Base-by-base conservation (phyloP, 345 rosid genomes). In the Viola odorata region DNA sequence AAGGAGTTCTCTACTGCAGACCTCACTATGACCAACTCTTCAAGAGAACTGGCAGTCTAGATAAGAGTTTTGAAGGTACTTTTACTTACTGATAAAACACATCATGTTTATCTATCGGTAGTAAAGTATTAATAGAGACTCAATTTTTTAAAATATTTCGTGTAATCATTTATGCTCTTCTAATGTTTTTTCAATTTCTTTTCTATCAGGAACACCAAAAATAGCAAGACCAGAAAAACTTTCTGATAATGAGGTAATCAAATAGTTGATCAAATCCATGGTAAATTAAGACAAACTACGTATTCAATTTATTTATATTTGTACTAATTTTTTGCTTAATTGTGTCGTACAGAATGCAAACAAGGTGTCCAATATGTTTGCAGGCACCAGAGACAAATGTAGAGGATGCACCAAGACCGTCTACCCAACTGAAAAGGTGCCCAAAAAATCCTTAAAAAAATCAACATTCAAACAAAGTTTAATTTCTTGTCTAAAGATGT, bases 1-100 rank as follows among this genome's bases (percentile, higher is more conserved):
- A 85, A 54, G 91, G 91, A 36, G 91, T 85, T 41, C 70, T 85
- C 39, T 82, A 82, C 68, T 85, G 91, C 80, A 77, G 82, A 57
- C 91, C 87, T 58, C 91, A 85, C 60, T 85, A 51, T 64, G 84
- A 85, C 68, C 91, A 85, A 73, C 75, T 80, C 48, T 82, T 85
- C 82, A 85, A 85, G 75, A 71, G 82, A 77, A 78, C 91, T 15
- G 85, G 87, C 64, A 82, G 87, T 66, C 65, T 85, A 12, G 81
- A 75, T 47, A 82, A 85, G 78, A 85, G 85, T 45, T 85, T 85
- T 54, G 85, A 85, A 73, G 87, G 90, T 84, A 47, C 32, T 23
- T 23, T 23, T 23, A 57, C 45, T 23, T 23, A 57, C 45, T 38
- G 15, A 9, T 4, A 57, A 50, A 10, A 14, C 42, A 32, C 11